These are phyloP conservation scores for Striga hermonthica DNA, from an alignment of 305 asterid genomes.

Conservation along the genomic window DNA sequence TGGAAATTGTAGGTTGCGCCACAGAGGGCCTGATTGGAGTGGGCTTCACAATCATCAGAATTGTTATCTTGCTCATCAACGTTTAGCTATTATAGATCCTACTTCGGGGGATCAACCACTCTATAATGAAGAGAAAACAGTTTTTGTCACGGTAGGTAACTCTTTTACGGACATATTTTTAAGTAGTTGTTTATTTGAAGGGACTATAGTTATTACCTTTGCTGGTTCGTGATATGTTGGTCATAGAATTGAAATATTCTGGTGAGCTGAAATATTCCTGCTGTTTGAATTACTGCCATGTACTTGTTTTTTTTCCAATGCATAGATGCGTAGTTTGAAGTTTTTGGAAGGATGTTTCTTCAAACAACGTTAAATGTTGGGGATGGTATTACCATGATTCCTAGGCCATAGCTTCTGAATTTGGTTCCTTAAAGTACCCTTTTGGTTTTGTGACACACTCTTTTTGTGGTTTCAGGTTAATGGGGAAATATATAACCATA, in stretches of 20 bases:
- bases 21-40: constrained; percentile 99
- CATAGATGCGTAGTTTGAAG: constrained; percentile 11
- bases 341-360: background rate
- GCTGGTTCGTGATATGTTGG: constrained; percentile 17
- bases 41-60: constrained; percentile 81
- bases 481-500: constrained; percentile 98
- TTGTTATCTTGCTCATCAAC: constrained; percentile 94
- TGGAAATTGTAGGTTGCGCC: constrained; percentile 71
- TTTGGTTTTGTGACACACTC: constrained; percentile 22
- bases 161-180: constrained; percentile 21
- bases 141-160: constrained; percentile 77
- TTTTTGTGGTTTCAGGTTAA: constrained; percentile 61
- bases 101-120: constrained; percentile 99
- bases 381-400: background rate
- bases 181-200: constrained; percentile 17
- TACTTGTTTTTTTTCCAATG: constrained; percentile 6
- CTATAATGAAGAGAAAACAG: constrained; percentile 88
- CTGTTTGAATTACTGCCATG: constrained; percentile 8
- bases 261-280: constrained; percentile 13
- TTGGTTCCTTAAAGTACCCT: background rate
- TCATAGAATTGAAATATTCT: background rate
- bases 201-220: background rate
- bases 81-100: constrained; percentile 94
- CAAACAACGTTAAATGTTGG: background rate
- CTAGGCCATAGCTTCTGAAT: background rate